Evolutionary conservation across 805 yeast species (phyloP).

Genomic region (Soucietia sequanensis): DNA sequence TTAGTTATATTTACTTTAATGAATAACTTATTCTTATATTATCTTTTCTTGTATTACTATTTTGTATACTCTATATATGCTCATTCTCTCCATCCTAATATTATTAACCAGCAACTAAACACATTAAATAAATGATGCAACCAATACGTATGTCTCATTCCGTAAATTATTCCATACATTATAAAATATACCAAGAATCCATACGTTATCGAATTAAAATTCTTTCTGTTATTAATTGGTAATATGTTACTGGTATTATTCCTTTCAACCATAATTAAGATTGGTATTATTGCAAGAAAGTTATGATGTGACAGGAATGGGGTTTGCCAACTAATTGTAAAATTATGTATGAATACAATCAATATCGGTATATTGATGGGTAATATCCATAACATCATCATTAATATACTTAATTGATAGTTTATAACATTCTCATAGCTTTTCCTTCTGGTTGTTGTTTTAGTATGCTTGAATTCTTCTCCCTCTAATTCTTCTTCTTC

Average conservation of each 20-base stretch:
- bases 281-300: conserved; percentile 72
- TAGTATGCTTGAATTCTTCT: too few relatives aligned
- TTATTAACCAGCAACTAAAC: conserved; percentile 52
- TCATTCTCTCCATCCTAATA: conserved; percentile 5
- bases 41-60: too few relatives aligned
- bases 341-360: conserved; percentile 78
- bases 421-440: conserved; percentile 40
- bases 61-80: too few relatives aligned
- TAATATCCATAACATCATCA: conserved; percentile 72
- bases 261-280: conserved; percentile 56
- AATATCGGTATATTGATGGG: conserved; percentile 79
- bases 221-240: conserved; percentile 12
- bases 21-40: conserved; percentile 6
- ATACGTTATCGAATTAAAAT: too few relatives aligned
- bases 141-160: conserved; percentile 82
- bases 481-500: background rate
- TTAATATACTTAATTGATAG: conserved; percentile 59
- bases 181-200: conserved; percentile 50
- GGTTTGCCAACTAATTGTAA: conserved; percentile 74
- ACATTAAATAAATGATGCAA: conserved; percentile 74
- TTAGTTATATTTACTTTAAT: conserved; percentile 12
- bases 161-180: conserved; percentile 66
- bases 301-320: conserved; percentile 89
- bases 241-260: conserved; percentile 29
- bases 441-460: conserved; percentile 3